A percentile compares a stretch with the other conserved stretches of the same genome.
phyloP scores from a whole-genome alignment of 2,329 filamentous ascomycete species.

The Juglanconis sp. region DNA sequence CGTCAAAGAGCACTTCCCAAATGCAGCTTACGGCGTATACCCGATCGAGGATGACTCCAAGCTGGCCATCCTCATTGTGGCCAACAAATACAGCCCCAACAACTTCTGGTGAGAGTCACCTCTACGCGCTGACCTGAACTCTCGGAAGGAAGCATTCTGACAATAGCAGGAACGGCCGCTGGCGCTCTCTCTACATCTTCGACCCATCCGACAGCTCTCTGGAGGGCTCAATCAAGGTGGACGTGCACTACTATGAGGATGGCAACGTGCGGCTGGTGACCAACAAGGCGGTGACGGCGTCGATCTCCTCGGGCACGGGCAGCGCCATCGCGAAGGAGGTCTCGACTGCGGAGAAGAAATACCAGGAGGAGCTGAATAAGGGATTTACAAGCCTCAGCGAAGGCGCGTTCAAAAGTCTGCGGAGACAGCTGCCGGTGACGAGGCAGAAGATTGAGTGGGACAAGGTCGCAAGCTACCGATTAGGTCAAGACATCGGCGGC shows the following conservation, averaged over 20 bases:
- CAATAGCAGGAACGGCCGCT: constrained; percentile 78
- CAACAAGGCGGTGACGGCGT: constrained; percentile 68
- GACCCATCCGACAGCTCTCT: constrained; percentile 66
- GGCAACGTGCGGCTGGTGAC: constrained; percentile 93
- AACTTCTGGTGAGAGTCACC: constrained; percentile 77
- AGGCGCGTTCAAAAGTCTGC: constrained; percentile 88
- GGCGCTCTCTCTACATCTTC: constrained; percentile 84
- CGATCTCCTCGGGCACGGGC: constrained; percentile 60
- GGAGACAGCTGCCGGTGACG: constrained; percentile 91
- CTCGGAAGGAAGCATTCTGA: neutral
- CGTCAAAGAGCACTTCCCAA: constrained; percentile 84
- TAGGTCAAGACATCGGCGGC: constrained; percentile 76
- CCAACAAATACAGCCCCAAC: constrained; percentile 95
- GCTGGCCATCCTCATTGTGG: constrained; percentile 79
- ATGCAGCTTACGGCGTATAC: constrained; percentile 77
- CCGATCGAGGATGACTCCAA: constrained; percentile 72
- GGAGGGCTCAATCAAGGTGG: constrained; percentile 80
- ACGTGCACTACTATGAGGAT: constrained; percentile 99
- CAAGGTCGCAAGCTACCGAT: constrained; percentile 88
- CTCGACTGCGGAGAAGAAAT: constrained; percentile 77
- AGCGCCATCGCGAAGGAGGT: constrained; percentile 75
- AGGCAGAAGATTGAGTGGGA: constrained; percentile 99
- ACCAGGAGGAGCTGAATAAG: constrained; percentile 92
- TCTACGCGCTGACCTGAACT: neutral
- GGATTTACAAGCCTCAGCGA: constrained; percentile 87